Percentiles rank a stretch among this genome's conserved stretches.
Evolutionary conservation across 192 early-diverging fungal genomes (phyloP).

Genomic region (Linnemannia zychae): DNA sequence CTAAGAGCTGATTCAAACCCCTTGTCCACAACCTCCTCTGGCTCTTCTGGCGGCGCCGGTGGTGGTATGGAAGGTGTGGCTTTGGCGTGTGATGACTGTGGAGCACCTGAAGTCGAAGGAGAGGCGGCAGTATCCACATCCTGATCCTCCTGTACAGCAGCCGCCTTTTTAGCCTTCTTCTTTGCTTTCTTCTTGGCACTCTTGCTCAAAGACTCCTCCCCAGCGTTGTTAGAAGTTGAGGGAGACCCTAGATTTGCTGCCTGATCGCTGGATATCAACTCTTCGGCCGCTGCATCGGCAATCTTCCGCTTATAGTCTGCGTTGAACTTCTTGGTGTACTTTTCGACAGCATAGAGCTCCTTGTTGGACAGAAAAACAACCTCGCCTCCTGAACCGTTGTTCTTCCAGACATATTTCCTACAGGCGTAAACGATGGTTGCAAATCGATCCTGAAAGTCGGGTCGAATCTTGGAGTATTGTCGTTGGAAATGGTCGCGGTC

Average conservation of each 20-base stretch:
- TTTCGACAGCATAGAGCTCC: slow-evolving; percentile 17
- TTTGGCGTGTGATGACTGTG: neutral
- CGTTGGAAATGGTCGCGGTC: slow-evolving; percentile 35
- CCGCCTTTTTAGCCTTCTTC: slow-evolving; percentile 22
- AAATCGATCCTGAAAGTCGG: slow-evolving; percentile 43
- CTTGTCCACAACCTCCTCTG: slow-evolving; percentile 1
- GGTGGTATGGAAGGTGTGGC: neutral
- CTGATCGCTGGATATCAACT: neutral
- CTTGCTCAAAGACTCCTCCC: neutral
- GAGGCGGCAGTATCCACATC: neutral
- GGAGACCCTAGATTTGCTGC: neutral
- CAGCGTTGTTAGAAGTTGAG: neutral
- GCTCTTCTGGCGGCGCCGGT: neutral
- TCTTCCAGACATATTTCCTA: slow-evolving; percentile 23
- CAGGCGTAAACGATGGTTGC: slow-evolving; percentile 13
- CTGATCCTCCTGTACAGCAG: neutral
- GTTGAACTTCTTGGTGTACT: slow-evolving; percentile 41
- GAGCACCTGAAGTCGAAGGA: neutral
- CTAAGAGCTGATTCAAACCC: neutral
- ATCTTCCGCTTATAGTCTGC: neutral
- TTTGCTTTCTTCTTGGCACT: slow-evolving; percentile 18
- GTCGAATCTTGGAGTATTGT: slow-evolving; percentile 25
- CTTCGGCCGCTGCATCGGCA: slow-evolving; percentile 2
- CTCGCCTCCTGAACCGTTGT: slow-evolving; percentile 22
- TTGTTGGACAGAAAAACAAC: neutral